Conservation (phyloP, 139 green algal species). For the Ostreobium quekettii region DNA sequence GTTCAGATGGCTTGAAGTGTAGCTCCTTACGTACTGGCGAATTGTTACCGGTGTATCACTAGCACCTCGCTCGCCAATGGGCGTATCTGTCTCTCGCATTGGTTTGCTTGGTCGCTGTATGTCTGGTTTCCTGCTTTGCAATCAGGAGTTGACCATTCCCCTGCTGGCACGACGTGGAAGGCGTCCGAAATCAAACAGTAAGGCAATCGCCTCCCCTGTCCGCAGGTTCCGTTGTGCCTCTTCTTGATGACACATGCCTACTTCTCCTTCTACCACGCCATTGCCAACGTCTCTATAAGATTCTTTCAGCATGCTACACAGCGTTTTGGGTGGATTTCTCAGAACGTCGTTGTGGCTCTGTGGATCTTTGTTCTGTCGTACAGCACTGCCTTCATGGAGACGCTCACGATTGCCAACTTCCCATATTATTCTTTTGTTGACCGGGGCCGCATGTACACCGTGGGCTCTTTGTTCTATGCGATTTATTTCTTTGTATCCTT, state of each 20-base stretch:
- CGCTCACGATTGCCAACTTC: slow-evolving; percentile 91
- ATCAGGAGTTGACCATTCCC: no score
- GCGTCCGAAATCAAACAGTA: no score
- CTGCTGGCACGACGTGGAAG: no score
- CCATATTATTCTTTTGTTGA: slow-evolving; percentile 90
- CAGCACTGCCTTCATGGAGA: slow-evolving; percentile 85
- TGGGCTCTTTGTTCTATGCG: slow-evolving; percentile 95
- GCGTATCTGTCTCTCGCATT: no score
- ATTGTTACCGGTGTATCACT: no score
- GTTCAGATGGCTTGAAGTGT: no score
- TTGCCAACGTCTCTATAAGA: slow-evolving; percentile 82
- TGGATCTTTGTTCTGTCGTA: slow-evolving; percentile 79
- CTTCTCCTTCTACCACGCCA: slow-evolving; percentile 95
- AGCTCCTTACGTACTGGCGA: no score
- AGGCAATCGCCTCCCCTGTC: background rate
- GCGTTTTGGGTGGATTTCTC: background rate
- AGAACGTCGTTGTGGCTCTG: slow-evolving; percentile 30
- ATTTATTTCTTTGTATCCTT: slow-evolving; percentile 99
- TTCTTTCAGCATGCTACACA: background rate
- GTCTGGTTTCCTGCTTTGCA: no score
- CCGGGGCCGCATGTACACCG: slow-evolving; percentile 71
- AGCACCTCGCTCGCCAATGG: no score
- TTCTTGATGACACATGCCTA: slow-evolving; percentile 98
- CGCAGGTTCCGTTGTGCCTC: slow-evolving; percentile 83
- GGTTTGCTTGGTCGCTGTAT: no score